These are phyloP conservation scores for Diphasiastrum complanatum DNA, from an alignment of 83 land plant genomes.

Conservation along the genomic window DNA sequence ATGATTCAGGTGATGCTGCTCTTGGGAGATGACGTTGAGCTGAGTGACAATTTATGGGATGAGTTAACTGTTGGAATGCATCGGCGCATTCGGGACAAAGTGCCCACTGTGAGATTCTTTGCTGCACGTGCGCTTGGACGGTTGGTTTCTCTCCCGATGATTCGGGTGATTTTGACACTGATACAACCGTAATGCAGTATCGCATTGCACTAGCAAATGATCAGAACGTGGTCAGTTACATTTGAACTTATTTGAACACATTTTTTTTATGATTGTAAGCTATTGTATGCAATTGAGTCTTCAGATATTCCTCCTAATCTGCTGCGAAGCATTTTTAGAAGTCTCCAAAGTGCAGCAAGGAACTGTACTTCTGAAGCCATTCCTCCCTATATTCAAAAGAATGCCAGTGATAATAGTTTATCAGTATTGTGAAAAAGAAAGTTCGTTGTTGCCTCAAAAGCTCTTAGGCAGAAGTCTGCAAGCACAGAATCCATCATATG, in stretches of 20 bases:
- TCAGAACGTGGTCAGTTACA: conserved; percentile 59
- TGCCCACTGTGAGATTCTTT: conserved; percentile 54
- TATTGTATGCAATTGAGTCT: neutral
- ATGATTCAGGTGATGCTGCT: conserved; percentile 63
- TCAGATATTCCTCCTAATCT: too few species aligned
- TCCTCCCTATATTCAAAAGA: too few species aligned
- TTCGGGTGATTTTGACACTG: conserved; percentile 40
- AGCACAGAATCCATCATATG: neutral
- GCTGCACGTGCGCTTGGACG: conserved; percentile 81
- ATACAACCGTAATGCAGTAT: conserved; percentile 32
- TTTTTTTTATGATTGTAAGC: neutral
- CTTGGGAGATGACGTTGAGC: conserved; percentile 81
- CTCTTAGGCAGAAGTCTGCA: too few species aligned
- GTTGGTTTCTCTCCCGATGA: conserved; percentile 58
- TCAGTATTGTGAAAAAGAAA: too few species aligned
- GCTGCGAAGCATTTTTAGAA: too few species aligned
- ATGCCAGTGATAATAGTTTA: too few species aligned
- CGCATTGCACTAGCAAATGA: conserved; percentile 51
- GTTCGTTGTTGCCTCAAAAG: too few species aligned
- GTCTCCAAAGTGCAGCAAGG: too few species aligned
- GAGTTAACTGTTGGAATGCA: conserved; percentile 71
- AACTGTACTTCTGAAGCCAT: too few species aligned
- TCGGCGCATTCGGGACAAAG: conserved; percentile 60
- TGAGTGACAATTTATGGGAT: conserved; percentile 77
- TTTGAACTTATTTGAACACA: conserved; percentile 1